phyloP scores from a whole-genome alignment of 345 rosid species.

The Citrus mangshanensis region DNA sequence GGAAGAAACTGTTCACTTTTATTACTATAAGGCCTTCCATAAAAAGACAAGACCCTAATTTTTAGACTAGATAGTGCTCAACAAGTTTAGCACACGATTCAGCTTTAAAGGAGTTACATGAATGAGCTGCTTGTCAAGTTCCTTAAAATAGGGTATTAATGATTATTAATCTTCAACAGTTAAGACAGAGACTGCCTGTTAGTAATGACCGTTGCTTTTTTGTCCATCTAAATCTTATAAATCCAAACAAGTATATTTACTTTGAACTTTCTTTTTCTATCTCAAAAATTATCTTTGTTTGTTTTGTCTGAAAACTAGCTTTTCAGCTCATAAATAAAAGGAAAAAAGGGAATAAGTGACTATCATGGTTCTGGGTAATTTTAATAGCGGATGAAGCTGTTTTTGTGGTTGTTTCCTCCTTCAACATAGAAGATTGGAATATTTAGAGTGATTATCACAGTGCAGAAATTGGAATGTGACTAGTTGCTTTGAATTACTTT shows the following conservation, averaged over 20 bases:
- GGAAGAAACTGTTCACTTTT: background rate
- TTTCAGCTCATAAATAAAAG: background rate
- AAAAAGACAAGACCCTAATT: background rate
- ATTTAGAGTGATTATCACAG: background rate
- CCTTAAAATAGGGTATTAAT: background rate
- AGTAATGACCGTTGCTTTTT: background rate
- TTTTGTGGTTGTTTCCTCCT: background rate
- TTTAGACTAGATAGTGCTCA: background rate
- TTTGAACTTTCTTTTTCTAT: background rate
- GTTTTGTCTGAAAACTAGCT: background rate
- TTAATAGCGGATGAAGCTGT: background rate
- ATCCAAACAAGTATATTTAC: background rate
- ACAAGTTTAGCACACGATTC: background rate
- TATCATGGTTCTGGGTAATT: background rate
- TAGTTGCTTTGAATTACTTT: background rate
- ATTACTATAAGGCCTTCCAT: background rate
- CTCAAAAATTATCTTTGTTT: background rate
- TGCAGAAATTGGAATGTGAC: background rate
- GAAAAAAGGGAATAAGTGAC: background rate
- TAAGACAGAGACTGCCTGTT: background rate
- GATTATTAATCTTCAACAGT: background rate
- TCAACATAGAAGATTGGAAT: background rate
- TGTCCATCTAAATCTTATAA: background rate
- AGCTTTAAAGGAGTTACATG: background rate
- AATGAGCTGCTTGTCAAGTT: background rate